A percentile compares a stretch with the other conserved stretches of the same genome.
phyloP scores from a whole-genome alignment of 1,284 basidiomycete genomes.

The Paramarasmius palmivorus region DNA sequence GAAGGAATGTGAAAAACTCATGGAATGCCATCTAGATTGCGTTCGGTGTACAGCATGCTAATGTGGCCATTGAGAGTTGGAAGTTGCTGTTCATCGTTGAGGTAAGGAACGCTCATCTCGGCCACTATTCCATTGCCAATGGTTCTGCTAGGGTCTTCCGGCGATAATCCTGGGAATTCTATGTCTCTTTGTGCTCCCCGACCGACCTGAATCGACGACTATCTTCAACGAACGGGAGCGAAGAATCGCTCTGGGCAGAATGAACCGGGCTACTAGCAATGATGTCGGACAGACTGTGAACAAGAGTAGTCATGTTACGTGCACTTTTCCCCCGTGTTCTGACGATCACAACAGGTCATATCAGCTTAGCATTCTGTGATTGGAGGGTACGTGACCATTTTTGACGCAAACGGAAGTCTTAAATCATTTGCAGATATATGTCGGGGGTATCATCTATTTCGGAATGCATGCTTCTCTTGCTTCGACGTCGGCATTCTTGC shows the following conservation, averaged over 20 bases:
- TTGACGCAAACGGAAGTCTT: slow-evolving; percentile 5
- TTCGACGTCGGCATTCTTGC: slow-evolving; percentile 81
- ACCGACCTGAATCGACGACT: slow-evolving; percentile 73
- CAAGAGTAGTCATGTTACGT: slow-evolving; percentile 45
- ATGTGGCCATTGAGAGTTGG: slow-evolving; percentile 57
- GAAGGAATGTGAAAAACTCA: no score
- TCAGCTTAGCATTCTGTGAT: slow-evolving; percentile 66
- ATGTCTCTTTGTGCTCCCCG: slow-evolving; percentile 69
- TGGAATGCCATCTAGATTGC: no score
- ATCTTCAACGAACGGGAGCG: slow-evolving; percentile 76
- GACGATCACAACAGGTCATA: slow-evolving; percentile 46
- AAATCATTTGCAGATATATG: slow-evolving; percentile 48
- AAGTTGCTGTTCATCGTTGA: slow-evolving; percentile 77
- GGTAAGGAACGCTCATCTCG: slow-evolving; percentile 34
- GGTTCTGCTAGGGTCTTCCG: slow-evolving; percentile 52
- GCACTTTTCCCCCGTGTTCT: not conserved
- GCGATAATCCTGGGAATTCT: slow-evolving; percentile 68
- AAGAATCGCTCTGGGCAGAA: slow-evolving; percentile 68
- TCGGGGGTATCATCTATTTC: slow-evolving; percentile 69
- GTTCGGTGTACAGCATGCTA: slow-evolving; percentile 64
- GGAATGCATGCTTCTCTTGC: slow-evolving; percentile 80
- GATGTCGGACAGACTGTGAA: slow-evolving; percentile 71
- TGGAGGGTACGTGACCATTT: slow-evolving; percentile 57
- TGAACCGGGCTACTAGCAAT: slow-evolving; percentile 68
- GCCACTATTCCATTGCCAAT: not conserved